Evolutionary conservation across 2,329 filamentous ascomycete genomes (phyloP), one percentile per base, ranked within the genome.

Genomic region (Monosporascus sp.): DNA sequence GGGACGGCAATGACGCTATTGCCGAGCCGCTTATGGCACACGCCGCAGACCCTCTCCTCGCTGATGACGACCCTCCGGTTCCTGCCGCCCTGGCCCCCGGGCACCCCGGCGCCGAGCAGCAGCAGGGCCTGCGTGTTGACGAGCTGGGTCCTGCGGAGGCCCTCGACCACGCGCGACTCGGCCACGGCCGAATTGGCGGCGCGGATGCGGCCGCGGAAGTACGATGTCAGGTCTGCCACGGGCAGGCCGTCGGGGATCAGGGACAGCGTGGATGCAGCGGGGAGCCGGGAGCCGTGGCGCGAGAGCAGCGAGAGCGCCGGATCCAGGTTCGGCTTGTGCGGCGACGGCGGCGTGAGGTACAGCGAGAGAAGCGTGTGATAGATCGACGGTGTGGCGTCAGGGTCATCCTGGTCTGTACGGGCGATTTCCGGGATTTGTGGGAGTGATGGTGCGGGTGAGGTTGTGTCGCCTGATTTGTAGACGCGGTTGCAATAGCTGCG

Each of bases 21-120:
- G 1, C 92, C 93, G 59, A 99, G 81, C 59, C 94, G 79, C 77
- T 97, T 97, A 70, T 96, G 88, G 68, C 94, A 99, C 17, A 96
- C 89, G 14, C 88, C 86, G 68, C 94, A 99, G 51, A 96, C 87
- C 49, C 90, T 79, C 66, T 97, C 93, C 63, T 99, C 93, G 9
- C 82, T 84, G 49, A 99, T 85, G 20, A 90, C 83, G 11, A 97
- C 91, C 60, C 90, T 81, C 51, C 80, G 71, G 60, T 80, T 83
- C 50, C 77, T 73, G 11, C 79, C 80, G 47, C 74, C 75, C 55
- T 81, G 79, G 0, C 76, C 76, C 25, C 74, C 72, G 1, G 72
- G 69, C n/a, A 74, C 59, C 14, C 82, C 79, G 54, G 89, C 84
- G 2, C 92, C 93, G 1, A 97, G 77, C 46, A 89, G 73, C 49